Evolutionary conservation across 2,329 filamentous ascomycete genomes (phyloP), one percentile per base, ranked within the genome.

Genomic region (Meredithiella fracta): DNA sequence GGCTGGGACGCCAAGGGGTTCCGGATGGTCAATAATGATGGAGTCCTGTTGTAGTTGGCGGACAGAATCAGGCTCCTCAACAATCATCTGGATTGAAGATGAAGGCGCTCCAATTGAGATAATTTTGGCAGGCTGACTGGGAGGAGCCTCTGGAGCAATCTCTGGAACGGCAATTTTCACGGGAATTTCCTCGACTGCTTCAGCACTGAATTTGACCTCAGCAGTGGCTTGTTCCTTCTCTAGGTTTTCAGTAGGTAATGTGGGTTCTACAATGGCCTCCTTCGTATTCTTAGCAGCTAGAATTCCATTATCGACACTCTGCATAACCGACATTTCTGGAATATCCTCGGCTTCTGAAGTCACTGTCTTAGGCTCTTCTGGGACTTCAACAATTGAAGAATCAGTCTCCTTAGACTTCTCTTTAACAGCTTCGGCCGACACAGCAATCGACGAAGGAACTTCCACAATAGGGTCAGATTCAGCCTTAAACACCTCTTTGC

Each of bases 31-130:
- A 11, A 54, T 40, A 17, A 57, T 44, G 20, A 56, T 42, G 7
- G 55, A 37, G 11, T 56, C 49, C 17, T 59, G 47, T 26, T 59
- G 52, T 5, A 38, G n/a, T 14, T 29, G n/a, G 8, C 22, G 14
- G 9, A 20, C 29, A 25, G 44, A 26, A 25, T 53, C 49, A 11
- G 42, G 22, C 8, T 56, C 44, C 22, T 53, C 53, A 17, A 53
- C 42, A 25, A 47, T 23, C 51, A 42, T 50, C 3, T 25, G 17
- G 15, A 53, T 8, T 14, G 54, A 37, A 3, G 54, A 53, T 3
- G 49, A 53, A 31, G 49, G 29, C 29, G 5, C 29, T 11, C 11
- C 29, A 11, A 34, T 34, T 11, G 29, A 34, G 11, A 34, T 11
- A 34, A 34, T 34, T 5, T 34, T 34, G 5, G 29, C 29, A 5